These are phyloP conservation scores for Solanum chilense DNA, from an alignment of 257 asterid genomes.

Conservation along the genomic window DNA sequence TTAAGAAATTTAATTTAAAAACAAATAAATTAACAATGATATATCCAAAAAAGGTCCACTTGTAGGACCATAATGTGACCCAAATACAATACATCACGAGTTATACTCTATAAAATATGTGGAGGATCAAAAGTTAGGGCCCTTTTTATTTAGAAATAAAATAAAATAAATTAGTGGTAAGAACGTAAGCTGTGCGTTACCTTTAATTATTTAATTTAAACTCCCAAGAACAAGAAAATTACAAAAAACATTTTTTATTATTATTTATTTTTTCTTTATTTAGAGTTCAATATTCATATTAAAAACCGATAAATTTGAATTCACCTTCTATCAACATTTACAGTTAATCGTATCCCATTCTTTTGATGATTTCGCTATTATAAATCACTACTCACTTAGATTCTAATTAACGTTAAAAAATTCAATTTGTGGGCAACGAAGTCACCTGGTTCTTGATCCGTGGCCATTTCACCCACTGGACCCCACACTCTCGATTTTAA, in stretches of 20 bases:
- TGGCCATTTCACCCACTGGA: not conserved
- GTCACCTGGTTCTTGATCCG: slow-evolving; percentile 20
- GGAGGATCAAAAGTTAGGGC: not conserved
- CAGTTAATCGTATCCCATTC: rapidly evolving
- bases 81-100: not conserved
- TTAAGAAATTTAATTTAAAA: not conserved
- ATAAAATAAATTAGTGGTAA: not conserved
- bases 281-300: too few relatives aligned
- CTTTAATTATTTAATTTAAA: not conserved
- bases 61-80: not conserved
- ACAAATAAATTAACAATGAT: not conserved
- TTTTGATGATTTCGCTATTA: too few relatives aligned
- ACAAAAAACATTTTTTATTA: not conserved
- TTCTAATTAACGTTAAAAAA: not conserved
- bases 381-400: not conserved
- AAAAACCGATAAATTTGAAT: too few relatives aligned
- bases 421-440: not conserved
- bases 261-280: not conserved
- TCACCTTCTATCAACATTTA: too few relatives aligned
- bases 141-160: not conserved
- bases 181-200: not conserved
- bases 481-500: not conserved
- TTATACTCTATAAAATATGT: not conserved
- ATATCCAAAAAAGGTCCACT: not conserved
- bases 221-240: not conserved